Evolutionary conservation across 2,329 filamentous ascomycete genomes (phyloP), one percentile per base, ranked within the genome.

Genomic region (Aspergillus brasiliensis): DNA sequence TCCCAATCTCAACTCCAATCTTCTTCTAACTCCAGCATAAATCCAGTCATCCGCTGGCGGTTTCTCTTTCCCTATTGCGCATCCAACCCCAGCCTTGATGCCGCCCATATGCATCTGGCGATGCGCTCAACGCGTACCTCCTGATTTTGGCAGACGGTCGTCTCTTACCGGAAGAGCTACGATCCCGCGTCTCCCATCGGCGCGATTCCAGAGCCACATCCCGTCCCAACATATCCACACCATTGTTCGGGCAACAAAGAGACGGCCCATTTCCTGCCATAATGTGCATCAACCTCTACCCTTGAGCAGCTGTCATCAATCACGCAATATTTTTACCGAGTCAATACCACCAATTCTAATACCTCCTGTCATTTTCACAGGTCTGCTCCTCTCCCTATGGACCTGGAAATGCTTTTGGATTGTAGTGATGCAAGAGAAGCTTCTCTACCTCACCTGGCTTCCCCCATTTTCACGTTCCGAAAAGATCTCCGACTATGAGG

Each of bases 381-480:
- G 88, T 1, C 80, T 93, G 37, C 80, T 91, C 3, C 68, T 90
- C 17, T 82, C 82, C 3, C 78, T 93, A 13, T 93, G 83, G 83
- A 73, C 77, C 1, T 84, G 83, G 74, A 85, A 86, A 74, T 92
- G 89, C 70, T 74, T 86, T 56, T 90, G 91, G 86, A 86, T 92
- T 77, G 81, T 94, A 27, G 66, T 90, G 4, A 90, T 92, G 71
- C 91, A 93, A 75, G 91, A 93, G 70, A 88, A 89, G 71, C 91
- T 93, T 70, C 89, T 93, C 60, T 93, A 92, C 75, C 91, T 92
- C 79, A 89, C 90, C 0, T 89, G 88, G 48, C 76, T 92, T 53
- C 89, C 90, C 17, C 90, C 90, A 2, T 89, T 89, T 69, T 82
- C 90, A 0, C 83, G 89, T 15, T 81, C 83, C 23, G 88, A 92